These are phyloP conservation scores for Neohortaea acidophila DNA, from an alignment of 495 filamentous ascomycete species.

Conservation along the genomic window DNA sequence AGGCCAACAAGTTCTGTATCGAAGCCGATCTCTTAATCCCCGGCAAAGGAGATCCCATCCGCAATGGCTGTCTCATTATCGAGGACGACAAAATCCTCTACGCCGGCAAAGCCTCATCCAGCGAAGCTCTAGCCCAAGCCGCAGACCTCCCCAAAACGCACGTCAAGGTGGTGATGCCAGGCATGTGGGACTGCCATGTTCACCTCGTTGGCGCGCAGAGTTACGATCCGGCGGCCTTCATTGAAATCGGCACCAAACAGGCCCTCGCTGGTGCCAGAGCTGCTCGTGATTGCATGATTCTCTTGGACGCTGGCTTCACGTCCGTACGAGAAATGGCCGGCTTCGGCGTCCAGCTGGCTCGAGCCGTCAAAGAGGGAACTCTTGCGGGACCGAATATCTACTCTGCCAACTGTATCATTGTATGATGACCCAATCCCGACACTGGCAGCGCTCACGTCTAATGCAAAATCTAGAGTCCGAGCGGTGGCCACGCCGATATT, in stretches of 20 bases:
- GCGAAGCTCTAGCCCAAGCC: too few species aligned
- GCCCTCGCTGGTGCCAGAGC: slow-evolving; percentile 27
- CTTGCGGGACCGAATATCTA: slow-evolving; percentile 37
- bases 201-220: slow-evolving; percentile 27
- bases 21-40: too few species aligned
- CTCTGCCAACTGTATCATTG: slow-evolving; percentile 26
- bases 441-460: too few species aligned
- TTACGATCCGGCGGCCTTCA: slow-evolving; percentile 3
- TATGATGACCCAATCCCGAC: too few species aligned
- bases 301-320: slow-evolving; percentile 37
- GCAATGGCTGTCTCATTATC: too few species aligned
- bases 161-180: slow-evolving; percentile 39
- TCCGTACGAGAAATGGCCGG: slow-evolving; percentile 37
- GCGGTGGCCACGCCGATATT: slow-evolving; percentile 35
- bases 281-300: slow-evolving; percentile 28
- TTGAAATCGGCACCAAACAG: too few species aligned
- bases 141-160: too few species aligned
- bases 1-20: too few species aligned
- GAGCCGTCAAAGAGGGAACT: slow-evolving; percentile 32
- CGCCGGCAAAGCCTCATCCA: too few species aligned
- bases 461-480: too few species aligned
- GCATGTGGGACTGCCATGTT: slow-evolving; percentile 39
- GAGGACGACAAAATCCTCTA: too few species aligned
- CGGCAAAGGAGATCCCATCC: too few species aligned
- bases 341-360: slow-evolving; percentile 29